Evolutionary conservation across 768 basidiomycete species (phyloP), one percentile per base, ranked within the genome.

Genomic region (Boletus pseudopeckii): DNA sequence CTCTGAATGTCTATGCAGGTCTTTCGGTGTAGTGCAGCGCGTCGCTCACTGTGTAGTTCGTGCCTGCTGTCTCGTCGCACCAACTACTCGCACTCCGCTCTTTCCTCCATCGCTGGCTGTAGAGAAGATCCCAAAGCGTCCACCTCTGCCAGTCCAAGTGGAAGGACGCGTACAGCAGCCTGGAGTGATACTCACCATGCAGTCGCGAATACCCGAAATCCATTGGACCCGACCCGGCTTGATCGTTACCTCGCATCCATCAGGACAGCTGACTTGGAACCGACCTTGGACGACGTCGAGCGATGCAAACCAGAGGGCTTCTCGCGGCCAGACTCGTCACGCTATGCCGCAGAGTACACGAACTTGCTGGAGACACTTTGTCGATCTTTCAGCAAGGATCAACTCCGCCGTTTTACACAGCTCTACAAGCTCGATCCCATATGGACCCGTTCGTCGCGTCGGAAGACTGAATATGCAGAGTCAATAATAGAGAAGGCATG

Each of bases 401-500:
- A 90, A 63, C 73, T 91, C 26, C 78, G 76, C 34, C 62, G 72
- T 34, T 84, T 88, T 58, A 60, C 80, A 11, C 66, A 73, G 50
- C 60, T 80, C 39, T 84, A 83, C 59, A 73, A 72, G 18, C 62
- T 84, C 26, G 64, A 71, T 7, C 58, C 63, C 7, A 64, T 61
- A 50, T 72, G 66, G 71, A 63, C 67, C 7, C 69, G 70, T 39
- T 63, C 56, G 5, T 70, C 62, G 41, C 64, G 67, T 45, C 74
- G 65, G 41, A 82, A 80, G 60, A 61, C 66, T 53, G 62, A 72
- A 36, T 72, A 69, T 59, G 80, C 78, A 38, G 73, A 73, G 42
- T 71, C 74, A 45, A 82, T 90, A 55, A 76, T 90, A 26, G 83
- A 88, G 65, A 71, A 77, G 54, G 71, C 75, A 52, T 92, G 89